phyloP scores from a whole-genome alignment of 768 basidiomycete genomes.

The Collybiopsis confluens region DNA sequence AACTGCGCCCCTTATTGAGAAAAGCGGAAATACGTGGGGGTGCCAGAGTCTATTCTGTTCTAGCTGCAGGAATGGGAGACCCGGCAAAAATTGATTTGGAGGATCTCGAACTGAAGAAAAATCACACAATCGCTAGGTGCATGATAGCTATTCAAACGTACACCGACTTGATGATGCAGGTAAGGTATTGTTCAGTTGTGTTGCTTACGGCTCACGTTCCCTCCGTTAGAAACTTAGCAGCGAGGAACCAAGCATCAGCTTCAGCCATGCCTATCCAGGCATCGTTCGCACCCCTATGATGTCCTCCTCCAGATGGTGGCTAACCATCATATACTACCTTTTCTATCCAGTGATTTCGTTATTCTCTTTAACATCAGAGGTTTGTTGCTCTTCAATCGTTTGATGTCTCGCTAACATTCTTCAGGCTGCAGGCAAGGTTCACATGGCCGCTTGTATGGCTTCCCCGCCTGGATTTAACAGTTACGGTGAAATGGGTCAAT shows the following conservation, averaged over 20 bases:
- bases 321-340: not conserved
- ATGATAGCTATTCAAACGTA: conserved; percentile 17
- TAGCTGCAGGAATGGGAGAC: conserved; percentile 19
- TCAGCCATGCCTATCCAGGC: conserved; percentile 34
- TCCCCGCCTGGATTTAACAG: not conserved
- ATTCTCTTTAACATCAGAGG: not conserved
- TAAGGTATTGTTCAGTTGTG: too few relatives aligned
- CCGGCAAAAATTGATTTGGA: conserved; percentile 17
- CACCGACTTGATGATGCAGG: conserved; percentile 23
- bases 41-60: conserved; percentile 27
- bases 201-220: conserved; percentile 3
- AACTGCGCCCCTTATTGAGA: conserved; percentile 26
- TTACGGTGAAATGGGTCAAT: not conserved
- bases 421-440: not conserved
- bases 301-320: not conserved
- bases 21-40: conserved; percentile 16
- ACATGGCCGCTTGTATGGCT: not conserved
- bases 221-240: conserved; percentile 25
- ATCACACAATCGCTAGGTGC: conserved; percentile 16
- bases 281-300: not conserved
- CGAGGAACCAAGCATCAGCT: conserved; percentile 25
- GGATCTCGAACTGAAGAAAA: conserved; percentile 27
- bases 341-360: not conserved
- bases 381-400: not conserved
- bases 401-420: not conserved